Base-by-base conservation (phyloP, 352 stramenopile genomes). In the Phytophthora foliorum region DNA sequence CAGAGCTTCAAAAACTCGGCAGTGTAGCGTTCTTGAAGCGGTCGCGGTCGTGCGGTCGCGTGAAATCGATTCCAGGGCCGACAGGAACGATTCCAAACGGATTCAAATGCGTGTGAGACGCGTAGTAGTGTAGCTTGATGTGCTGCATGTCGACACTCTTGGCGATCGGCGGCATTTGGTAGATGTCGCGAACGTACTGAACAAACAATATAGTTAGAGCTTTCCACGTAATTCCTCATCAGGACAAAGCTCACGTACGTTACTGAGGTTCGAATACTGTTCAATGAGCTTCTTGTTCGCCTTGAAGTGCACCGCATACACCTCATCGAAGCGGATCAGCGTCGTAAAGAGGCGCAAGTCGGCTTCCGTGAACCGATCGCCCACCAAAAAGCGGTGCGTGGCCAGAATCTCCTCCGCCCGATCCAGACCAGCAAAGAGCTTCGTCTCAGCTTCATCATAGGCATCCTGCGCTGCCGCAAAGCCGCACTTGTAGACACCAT, bases 341-440 rank as follows among this genome's bases (percentile, higher is more conserved):
- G 96, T 98, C 7, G 89, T 81, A 69, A 98, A 98, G 3, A 98
- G 72, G 4, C 95, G 81, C 8, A 99, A 71, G 65, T 99, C 97
- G 13, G 84, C 80, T 74, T 93, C 83, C 6, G 83, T 93, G 63
- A 98, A 76, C 14, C 36, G 46, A 45, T 95, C 74, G 22, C 83
- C 91, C 7, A 85, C 74, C 51, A 98, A 64, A 61, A 82, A 98
- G 5, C 82, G 74, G 39, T 95, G 79, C 14, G 81, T 80, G 19
- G 69, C 44, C 32, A 98, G 76, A 38, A 94, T 84, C n/a, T 60
- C 50, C 57, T 98, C 93, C 2, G 90, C 65, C n/a, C 74, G 67
- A 64, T 99, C 89, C 25, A 99, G 77, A 13, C 86, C 80, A 25
- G 69, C 59, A 51, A 89, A 98, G 10, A 98, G 50, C 42, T 92